Conservation (phyloP, 2,329 filamentous ascomycete species). For the Metarhizium humberi region DNA sequence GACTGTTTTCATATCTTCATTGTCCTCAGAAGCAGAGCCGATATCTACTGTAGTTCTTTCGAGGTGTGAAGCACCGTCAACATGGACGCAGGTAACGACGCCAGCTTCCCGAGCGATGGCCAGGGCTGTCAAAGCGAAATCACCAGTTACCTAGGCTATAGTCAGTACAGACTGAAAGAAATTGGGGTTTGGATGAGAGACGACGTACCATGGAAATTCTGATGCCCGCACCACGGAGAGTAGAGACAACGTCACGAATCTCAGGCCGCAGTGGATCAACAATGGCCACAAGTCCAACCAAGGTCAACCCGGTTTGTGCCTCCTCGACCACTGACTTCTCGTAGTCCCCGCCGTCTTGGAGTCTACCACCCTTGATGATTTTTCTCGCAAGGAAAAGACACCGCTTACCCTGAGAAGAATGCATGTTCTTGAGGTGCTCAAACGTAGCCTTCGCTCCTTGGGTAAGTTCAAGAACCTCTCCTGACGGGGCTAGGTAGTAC, state of each 20-base stretch:
- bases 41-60: constrained; percentile 18
- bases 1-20: constrained; percentile 14
- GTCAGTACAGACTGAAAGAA: neutral
- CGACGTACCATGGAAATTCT: constrained; percentile 61
- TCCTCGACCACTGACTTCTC: constrained; percentile 49
- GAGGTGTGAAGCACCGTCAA: constrained; percentile 47
- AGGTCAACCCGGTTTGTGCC: constrained; percentile 48
- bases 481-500: constrained; percentile 45
- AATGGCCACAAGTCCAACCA: constrained; percentile 68
- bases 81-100: constrained; percentile 49
- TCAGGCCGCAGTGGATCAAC: constrained; percentile 71
- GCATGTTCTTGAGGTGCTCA: constrained; percentile 54
- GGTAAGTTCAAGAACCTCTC: constrained; percentile 41
- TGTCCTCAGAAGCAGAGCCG: constrained; percentile 6
- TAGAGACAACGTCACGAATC: constrained; percentile 57
- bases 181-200: too few species aligned
- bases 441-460: constrained; percentile 33
- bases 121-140: constrained; percentile 65
- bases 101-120: constrained; percentile 66
- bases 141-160: constrained; percentile 52
- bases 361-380: constrained; percentile 30
- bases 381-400: constrained; percentile 60
- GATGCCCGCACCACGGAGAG: constrained; percentile 59
- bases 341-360: constrained; percentile 28
- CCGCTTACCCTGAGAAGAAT: constrained; percentile 59